Percentiles rank a stretch among this genome's conserved stretches.
Evolutionary conservation across 1,139 yeast species (phyloP).

Genomic region (Pichia sp.): DNA sequence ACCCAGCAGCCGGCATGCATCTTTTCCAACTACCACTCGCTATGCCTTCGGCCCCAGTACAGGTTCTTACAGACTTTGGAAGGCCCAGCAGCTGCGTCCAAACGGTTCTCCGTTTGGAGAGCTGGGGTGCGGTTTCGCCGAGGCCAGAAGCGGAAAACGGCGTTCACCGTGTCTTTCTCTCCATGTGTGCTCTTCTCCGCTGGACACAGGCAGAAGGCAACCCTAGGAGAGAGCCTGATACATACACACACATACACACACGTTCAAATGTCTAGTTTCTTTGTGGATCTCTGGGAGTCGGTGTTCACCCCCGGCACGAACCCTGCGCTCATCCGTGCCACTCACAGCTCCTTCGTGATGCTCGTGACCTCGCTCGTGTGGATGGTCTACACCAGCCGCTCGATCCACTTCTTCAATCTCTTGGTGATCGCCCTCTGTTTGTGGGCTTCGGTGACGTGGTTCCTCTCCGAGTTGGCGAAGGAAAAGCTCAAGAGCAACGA

Average conservation of each 20-base stretch:
- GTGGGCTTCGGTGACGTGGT: conserved; percentile 87
- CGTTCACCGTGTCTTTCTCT: no score
- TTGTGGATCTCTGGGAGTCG: conserved; percentile 80
- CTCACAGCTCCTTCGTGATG: conserved; percentile 63
- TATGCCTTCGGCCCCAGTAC: no score
- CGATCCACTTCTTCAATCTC: conserved; percentile 74
- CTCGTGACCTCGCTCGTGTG: conserved; percentile 49
- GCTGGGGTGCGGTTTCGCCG: no score
- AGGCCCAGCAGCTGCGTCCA: no score
- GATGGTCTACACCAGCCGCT: conserved; percentile 59
- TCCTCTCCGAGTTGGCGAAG: conserved; percentile 62
- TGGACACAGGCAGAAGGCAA: background rate
- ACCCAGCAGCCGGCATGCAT: no score
- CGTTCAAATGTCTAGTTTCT: conserved; percentile 38
- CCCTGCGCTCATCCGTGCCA: conserved; percentile 79
- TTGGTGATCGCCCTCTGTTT: conserved; percentile 63
- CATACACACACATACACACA: background rate
- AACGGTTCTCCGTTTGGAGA: no score
- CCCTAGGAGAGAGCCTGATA: background rate
- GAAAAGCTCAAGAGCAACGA: conserved; percentile 45
- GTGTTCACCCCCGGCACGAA: conserved; percentile 92
- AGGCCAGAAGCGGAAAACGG: no score
- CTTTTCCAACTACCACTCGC: no score
- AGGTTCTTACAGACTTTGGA: no score
- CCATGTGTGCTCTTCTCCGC: no score